Evolutionary conservation across 2,329 filamentous ascomycete genomes (phyloP), one percentile per base, ranked within the genome.

Genomic region (Hymenoscyphus linearis): DNA sequence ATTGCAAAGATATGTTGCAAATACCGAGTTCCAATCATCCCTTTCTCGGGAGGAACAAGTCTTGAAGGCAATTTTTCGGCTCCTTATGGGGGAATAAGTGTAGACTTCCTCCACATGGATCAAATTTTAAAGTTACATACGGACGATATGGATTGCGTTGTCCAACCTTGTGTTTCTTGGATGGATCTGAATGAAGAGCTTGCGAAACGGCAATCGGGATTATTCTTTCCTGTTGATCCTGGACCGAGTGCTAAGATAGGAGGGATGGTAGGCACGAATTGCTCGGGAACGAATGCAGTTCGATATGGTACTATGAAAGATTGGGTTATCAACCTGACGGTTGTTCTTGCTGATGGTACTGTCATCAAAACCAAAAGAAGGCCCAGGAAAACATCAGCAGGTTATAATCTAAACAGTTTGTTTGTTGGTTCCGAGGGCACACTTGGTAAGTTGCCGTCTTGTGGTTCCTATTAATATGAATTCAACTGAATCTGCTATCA

Each of bases 191-290:
- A 97, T 69, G 85, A 88, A 66, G 77, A 84, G 68, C 73, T 87
- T 53, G 80, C 85, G 55, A 85, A 89, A 70, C 84, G 88, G 74
- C 80, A 84, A 44, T 87, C 84, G 3, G 90, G 90, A 0, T 82
- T 97, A 1, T 96, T 96, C 77, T 96, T 96, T 72, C 93, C 93
- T 0, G 87, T 96, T 13, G 93, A 97, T 70, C 93, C 93, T 13
- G 77, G 66, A 58, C 84, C 83, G 62, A 84, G 80, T 67, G 88
- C 89, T 16, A 89, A 88, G 76, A 91, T 92, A 67, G 89, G 89
- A 9, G 31, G 31, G 10, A 62, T 93, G 90, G 84, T 93, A 31
- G 89, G 88, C 13, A 93, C 89, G 10, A 91, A 90, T 70, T 87
- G 85, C 71, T 88, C 85, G 13, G 90, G 90, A 1, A 93, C 90